These are phyloP conservation scores for Wallacemonas rigidus DNA, from an alignment of 208 protist species.

Conservation along the genomic window DNA sequence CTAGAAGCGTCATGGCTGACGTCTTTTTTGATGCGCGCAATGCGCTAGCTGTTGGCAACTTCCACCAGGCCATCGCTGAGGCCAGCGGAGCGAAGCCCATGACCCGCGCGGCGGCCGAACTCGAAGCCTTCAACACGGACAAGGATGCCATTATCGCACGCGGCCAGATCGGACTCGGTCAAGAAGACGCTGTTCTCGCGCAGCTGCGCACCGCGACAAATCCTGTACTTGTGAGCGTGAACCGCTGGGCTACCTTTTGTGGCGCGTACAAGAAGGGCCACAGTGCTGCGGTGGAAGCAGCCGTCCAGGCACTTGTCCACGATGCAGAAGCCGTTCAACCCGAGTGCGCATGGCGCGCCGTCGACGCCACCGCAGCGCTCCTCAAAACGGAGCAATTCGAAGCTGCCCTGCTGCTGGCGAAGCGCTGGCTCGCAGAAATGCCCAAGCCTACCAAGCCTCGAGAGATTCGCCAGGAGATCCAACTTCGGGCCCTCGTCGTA, in stretches of 20 bases:
- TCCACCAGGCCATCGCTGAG: constrained; percentile 77
- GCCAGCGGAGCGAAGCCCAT: constrained; percentile 42
- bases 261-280: constrained; percentile 27
- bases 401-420: constrained; percentile 55
- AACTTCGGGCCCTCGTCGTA: constrained; percentile 64
- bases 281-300: constrained; percentile 10
- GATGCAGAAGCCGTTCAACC: constrained; percentile 37
- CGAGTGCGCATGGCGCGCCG: constrained; percentile 31
- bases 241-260: constrained; percentile 56
- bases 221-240: constrained; percentile 56
- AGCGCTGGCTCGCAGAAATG: constrained; percentile 58
- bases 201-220: constrained; percentile 55
- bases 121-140: constrained; percentile 63
- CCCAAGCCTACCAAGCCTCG: constrained; percentile 28
- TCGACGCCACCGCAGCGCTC: constrained; percentile 58
- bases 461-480: constrained; percentile 36
- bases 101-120: constrained; percentile 47
- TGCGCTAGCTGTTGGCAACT: constrained; percentile 85
- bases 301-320: constrained; percentile 32
- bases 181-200: constrained; percentile 61
- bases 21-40: constrained; percentile 87
- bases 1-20: constrained; percentile 57
- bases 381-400: constrained; percentile 43
- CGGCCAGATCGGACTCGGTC: constrained; percentile 79
- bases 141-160: constrained; percentile 63